phyloP scores from a whole-genome alignment of 225 moss, liverwort and hornwort species.

The Physcomitrellopsis africana region DNA sequence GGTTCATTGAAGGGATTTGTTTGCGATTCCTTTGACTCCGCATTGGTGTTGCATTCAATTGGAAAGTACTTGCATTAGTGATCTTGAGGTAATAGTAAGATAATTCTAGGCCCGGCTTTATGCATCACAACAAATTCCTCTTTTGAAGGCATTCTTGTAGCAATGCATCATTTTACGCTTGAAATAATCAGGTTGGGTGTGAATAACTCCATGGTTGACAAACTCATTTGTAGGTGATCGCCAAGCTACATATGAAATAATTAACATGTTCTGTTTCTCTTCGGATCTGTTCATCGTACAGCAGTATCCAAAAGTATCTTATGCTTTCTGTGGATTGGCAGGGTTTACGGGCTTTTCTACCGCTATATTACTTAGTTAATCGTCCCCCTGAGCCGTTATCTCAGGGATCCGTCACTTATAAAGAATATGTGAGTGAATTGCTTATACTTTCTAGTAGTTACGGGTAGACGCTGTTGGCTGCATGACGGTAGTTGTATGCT shows the following conservation, averaged over 20 bases:
- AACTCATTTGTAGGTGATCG: neutral
- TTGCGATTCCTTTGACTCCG: neutral
- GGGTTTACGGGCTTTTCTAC: conserved; percentile 66
- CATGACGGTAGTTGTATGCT: neutral
- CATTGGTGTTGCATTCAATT: neutral
- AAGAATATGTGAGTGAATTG: conserved; percentile 48
- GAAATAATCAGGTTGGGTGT: neutral
- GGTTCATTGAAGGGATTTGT: neutral
- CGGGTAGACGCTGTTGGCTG: conserved; percentile 8
- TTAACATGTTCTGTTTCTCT: neutral
- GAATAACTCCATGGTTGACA: neutral
- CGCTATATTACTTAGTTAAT: conserved; percentile 51
- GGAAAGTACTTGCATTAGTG: neutral
- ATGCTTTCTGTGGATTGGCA: conserved; percentile 29
- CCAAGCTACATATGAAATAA: neutral
- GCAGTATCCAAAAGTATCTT: neutral
- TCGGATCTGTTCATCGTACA: neutral
- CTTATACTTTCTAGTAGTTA: neutral
- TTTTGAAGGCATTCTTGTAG: conserved; percentile 3
- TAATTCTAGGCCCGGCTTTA: neutral
- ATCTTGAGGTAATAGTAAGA: neutral
- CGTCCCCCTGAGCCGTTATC: conserved; percentile 28
- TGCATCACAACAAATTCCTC: neutral
- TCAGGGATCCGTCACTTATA: conserved; percentile 39
- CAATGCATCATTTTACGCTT: conserved; percentile 12